A percentile compares a stretch with the other conserved stretches of the same genome.
Conservation (phyloP, 768 basidiomycete genomes). For the Rhodotorula paludigena region DNA sequence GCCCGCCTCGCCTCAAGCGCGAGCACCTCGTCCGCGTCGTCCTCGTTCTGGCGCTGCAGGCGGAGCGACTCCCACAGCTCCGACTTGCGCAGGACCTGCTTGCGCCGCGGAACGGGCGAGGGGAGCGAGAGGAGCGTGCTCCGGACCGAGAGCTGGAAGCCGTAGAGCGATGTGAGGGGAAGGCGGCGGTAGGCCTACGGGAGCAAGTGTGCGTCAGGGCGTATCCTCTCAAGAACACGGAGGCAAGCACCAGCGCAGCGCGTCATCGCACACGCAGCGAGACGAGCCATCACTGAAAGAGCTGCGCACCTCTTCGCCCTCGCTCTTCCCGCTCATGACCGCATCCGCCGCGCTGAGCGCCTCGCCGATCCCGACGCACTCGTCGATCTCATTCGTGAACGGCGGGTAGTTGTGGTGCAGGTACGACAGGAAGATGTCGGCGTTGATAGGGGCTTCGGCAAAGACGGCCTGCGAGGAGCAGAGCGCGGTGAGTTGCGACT, state of each 20-base stretch:
- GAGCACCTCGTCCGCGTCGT: conserved; percentile 19
- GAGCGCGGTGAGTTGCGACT: not conserved
- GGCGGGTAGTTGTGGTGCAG: conserved; percentile 89
- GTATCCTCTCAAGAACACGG: no score
- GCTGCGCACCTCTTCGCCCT: conserved; percentile 33
- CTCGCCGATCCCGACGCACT: conserved; percentile 65
- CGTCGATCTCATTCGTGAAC: conserved; percentile 71
- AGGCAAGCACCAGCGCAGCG: no score
- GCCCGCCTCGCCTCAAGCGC: not conserved
- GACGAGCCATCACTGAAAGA: not conserved
- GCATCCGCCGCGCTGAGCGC: conserved; percentile 73
- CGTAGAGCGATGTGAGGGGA: conserved; percentile 59
- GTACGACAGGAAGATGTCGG: conserved; percentile 80
- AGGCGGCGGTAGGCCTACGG: conserved; percentile 16
- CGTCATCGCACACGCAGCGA: no score
- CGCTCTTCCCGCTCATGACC: conserved; percentile 44
- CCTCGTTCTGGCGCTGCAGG: conserved; percentile 26
- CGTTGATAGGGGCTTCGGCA: conserved; percentile 82
- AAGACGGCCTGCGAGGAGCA: conserved; percentile 57
- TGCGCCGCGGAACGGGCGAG: conserved; percentile 68
- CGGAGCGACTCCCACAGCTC: conserved; percentile 64
- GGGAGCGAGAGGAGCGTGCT: conserved; percentile 83
- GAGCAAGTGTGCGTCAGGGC: not conserved
- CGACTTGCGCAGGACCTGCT: conserved; percentile 82
- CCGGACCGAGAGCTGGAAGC: conserved; percentile 77